Conservation (phyloP, 2,329 filamentous ascomycete genomes). For the Fusarium xylarioides region DNA sequence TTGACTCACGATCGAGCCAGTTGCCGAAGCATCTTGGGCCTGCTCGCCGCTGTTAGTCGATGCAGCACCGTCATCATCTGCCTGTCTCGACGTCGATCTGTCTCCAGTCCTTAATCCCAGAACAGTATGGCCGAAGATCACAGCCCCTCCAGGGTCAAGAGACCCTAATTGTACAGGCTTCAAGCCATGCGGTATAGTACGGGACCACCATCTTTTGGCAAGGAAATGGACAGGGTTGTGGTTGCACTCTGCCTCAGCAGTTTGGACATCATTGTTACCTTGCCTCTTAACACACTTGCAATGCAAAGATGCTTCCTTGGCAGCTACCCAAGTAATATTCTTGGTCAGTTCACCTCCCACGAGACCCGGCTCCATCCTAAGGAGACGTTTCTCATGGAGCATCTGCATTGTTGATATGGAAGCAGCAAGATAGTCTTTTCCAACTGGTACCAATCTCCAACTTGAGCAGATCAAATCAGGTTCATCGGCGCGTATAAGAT, state of each 20-base stretch:
- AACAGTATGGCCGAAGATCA: constrained; percentile 2
- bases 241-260: background rate
- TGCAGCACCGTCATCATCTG: background rate
- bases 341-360: background rate
- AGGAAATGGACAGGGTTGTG: constrained; percentile 15
- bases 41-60: background rate
- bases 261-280: background rate
- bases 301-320: background rate
- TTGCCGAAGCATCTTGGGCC: background rate
- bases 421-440: background rate
- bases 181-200: background rate
- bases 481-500: background rate
- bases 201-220: constrained; percentile 9
- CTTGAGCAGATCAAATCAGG: background rate
- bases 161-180: background rate
- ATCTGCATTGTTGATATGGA: constrained; percentile 12
- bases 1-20: background rate
- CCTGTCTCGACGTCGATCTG: background rate
- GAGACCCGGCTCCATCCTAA: constrained; percentile 1
- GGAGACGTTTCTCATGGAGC: background rate
- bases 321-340: background rate
- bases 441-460: background rate
- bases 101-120: background rate
- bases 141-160: background rate
- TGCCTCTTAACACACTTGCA: background rate